These are phyloP conservation scores for Penicillium sp. DNA, from an alignment of 2,329 filamentous ascomycete species.

Conservation along the genomic window DNA sequence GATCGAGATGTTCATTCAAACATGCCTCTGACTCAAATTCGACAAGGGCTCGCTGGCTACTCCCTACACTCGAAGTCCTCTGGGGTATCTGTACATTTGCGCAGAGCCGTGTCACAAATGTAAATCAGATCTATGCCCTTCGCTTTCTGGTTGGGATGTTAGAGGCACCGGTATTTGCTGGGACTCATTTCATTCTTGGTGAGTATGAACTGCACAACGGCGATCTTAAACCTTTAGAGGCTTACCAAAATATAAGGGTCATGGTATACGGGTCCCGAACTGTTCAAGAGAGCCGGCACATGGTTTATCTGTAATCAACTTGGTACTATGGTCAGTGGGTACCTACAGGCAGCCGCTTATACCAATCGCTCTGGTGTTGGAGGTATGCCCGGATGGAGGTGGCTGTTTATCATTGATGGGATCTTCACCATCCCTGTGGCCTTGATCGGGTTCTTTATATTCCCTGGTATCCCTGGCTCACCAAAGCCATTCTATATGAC, in stretches of 20 bases:
- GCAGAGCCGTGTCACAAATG: conserved; percentile 33
- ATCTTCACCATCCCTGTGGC: conserved; percentile 58
- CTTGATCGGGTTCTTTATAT: conserved; percentile 53
- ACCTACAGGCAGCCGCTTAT: conserved; percentile 56
- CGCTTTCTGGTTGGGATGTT: conserved; percentile 36
- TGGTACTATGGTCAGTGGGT: conserved; percentile 59
- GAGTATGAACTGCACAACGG: neutral
- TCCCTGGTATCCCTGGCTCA: conserved; percentile 43
- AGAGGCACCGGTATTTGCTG: conserved; percentile 35
- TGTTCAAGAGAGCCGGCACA: conserved; percentile 56
- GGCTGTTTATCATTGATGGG: conserved; percentile 60
- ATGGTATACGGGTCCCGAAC: conserved; percentile 47
- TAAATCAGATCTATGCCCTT: conserved; percentile 35
- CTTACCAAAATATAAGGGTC: conserved; percentile 23
- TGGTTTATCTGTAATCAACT: conserved; percentile 56
- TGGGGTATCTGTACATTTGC: conserved; percentile 40
- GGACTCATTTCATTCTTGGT: conserved; percentile 36
- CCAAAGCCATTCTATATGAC: conserved; percentile 44
- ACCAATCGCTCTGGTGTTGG: conserved; percentile 51
- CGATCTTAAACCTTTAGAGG: too few species aligned
- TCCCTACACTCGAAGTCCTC: conserved; percentile 33
- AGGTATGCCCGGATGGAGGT: conserved; percentile 54
- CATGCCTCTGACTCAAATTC: neutral
- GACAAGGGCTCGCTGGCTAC: conserved; percentile 28
- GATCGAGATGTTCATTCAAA: neutral